Evolutionary conservation across 768 basidiomycete species (phyloP), one percentile per base, ranked within the genome.

Genomic region (Psilocybe cyanescens): DNA sequence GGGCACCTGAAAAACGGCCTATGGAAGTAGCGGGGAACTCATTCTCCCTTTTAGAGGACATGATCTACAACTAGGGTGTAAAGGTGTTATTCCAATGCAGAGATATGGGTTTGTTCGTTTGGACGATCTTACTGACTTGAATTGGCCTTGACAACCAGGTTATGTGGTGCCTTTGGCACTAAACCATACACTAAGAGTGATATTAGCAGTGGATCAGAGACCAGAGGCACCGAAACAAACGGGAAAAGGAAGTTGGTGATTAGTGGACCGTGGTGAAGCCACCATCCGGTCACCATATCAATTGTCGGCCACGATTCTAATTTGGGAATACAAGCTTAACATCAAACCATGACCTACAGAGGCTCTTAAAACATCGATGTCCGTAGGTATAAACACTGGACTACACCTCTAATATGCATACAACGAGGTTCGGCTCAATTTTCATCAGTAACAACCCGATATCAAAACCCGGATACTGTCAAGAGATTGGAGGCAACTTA

Each of bases 1-100:
- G 72, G 41, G 75, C 67, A 12, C 84, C 83, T 57, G 80, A 76
- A 14, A 75, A 70, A 35, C 85, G 80, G 17, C 85, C 84, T 58
- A 87, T 83, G 37, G 87, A 88, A 2, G 78, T 77, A 16, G 84
- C 73, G 52, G 85, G 86, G 64, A 86, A 86, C 24, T 67, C 67
- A 49, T 66, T 63, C 19, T 68, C 75, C 58, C 77, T 72, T 65
- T 68, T 73, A 50, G 71, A 62, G 24, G 75, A 63, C 80, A 82
- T 82, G 37, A 37, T 33, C 14, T 50, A 41, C 50, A 17, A 37
- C 29, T 2, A 5, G 47, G 11, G n/a, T 5, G 33, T 28, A 17
- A 8, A 53, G 28, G 49, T 33, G 30, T 45, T 29, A 5, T 44
- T 12, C 14, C 24, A 24, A 12, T 16, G 11, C 41, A 44, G 24